These are phyloP conservation scores for Plectosphaerella cucumerina DNA, from an alignment of 2,329 filamentous ascomycete species.

Conservation along the genomic window DNA sequence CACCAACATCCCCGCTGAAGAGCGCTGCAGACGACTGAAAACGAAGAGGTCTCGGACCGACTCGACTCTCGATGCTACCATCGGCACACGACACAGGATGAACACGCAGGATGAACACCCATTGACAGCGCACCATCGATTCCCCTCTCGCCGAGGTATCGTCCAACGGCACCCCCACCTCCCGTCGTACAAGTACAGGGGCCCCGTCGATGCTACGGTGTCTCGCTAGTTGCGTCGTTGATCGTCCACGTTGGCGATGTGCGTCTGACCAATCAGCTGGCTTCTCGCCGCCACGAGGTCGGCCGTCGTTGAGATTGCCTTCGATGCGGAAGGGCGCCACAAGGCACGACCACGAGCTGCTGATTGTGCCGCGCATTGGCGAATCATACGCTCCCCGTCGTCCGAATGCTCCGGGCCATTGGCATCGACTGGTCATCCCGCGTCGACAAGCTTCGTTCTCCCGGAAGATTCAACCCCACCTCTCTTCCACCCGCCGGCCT, in stretches of 20 bases:
- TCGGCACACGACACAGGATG: not conserved
- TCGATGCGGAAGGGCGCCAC: not conserved
- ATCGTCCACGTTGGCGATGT: not conserved
- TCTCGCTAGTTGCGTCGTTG: not conserved
- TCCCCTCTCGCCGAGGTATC: not conserved
- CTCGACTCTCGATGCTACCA: too few relatives aligned
- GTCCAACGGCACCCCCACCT: not conserved
- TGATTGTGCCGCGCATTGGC: not conserved
- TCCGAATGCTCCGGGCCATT: slow-evolving; percentile 1
- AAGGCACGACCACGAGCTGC: not conserved
- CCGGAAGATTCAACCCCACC: not conserved
- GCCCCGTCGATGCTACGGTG: not conserved
- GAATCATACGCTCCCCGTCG: not conserved
- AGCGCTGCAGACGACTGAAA: too few relatives aligned
- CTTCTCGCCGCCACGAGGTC: not conserved
- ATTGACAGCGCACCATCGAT: not conserved
- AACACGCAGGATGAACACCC: not conserved
- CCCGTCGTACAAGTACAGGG: not conserved
- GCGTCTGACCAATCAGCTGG: not conserved
- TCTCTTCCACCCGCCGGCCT: not conserved
- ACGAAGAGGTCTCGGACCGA: too few relatives aligned
- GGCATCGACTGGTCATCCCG: not conserved
- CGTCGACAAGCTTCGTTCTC: not conserved
- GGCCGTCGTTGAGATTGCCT: not conserved
- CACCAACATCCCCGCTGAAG: too few relatives aligned